Base-by-base conservation (phyloP, 768 basidiomycete genomes). In the Auricularia cornea region DNA sequence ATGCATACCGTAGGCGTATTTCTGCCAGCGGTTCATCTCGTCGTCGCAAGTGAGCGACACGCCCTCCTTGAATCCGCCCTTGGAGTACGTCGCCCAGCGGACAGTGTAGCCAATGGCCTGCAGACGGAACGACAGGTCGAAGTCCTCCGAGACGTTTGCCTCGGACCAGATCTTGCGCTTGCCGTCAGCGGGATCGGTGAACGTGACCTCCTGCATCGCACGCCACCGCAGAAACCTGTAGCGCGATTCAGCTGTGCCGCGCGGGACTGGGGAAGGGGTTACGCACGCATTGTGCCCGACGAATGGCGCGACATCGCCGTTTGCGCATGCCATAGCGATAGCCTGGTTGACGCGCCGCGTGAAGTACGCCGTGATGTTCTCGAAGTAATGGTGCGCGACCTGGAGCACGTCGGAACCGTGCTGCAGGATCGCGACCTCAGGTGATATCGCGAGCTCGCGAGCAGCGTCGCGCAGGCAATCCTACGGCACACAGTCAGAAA, bases 401-500 rank as follows among this genome's bases (percentile, higher is more conserved):
- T 94, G 90, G 87, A 94, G 91, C 67, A 94, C 92, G 68, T 92
- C 90, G 3, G 78, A 79, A 69, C 90, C 89, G 71, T 96, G 93
- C 70, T 94, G 93, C 60, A 96, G 88, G 75, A 96, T 92, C 1
- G 85, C 91, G 35, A 94, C 84, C 52, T 92, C 87, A 0, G 89
- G 90, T 66, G 88, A 88, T 73, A 89, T 87, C 20, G 83, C 78
- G 64, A 96, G 80, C 72, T 96, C 93, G 44, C 90, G 84, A 4
- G 92, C 92, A 0, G 92, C 93, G 75, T 94, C 92, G 63, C 91
- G 82, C 73, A 96, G 87, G 72, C 92, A 95, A 71, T 94, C 94
- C 79, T 26, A 64, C 26, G 31, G 16, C 20, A 20, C 10, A 48
- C 40, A 44, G 44, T 57, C 35, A 23, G 66, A 62, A 66, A 32